phyloP scores from a whole-genome alignment of 2,329 filamentous ascomycete species.

The Calonectria honghensis region DNA sequence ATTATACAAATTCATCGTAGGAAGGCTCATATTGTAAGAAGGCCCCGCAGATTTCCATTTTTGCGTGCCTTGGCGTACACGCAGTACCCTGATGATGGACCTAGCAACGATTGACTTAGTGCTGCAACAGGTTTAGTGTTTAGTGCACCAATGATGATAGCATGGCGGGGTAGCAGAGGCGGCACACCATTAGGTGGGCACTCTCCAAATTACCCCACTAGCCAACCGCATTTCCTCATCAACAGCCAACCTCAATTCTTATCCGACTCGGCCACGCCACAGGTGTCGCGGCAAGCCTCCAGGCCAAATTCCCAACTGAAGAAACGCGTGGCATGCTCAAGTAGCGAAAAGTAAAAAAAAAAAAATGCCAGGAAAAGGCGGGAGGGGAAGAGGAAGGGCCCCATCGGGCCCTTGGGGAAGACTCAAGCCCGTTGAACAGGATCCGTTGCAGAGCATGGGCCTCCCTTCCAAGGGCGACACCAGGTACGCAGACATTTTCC shows the following conservation, averaged over 20 bases:
- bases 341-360: slow-evolving; percentile 30
- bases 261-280: slow-evolving; percentile 15
- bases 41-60: not conserved
- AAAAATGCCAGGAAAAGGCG: slow-evolving; percentile 57
- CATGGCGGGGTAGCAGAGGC: slow-evolving; percentile 6
- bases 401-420: slow-evolving; percentile 79
- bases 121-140: not conserved
- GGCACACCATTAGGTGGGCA: not conserved
- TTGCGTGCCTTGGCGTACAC: not conserved
- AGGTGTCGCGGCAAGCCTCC: not conserved
- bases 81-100: not conserved
- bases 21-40: not conserved
- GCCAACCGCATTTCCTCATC: slow-evolving; percentile 19
- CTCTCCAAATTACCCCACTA: slow-evolving; percentile 36
- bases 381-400: slow-evolving; percentile 34
- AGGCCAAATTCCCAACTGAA: not conserved
- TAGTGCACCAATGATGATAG: slow-evolving; percentile 20
- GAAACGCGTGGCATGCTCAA: slow-evolving; percentile 18
- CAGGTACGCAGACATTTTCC: slow-evolving; percentile 71
- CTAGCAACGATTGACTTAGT: not conserved
- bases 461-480: slow-evolving; percentile 94
- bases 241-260: slow-evolving; percentile 32
- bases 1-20: not conserved
- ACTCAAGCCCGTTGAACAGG: slow-evolving; percentile 83
- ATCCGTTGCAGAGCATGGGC: slow-evolving; percentile 87